Base-by-base conservation (phyloP, 1,284 basidiomycete species). In the Kalmanozyma brasiliensis region DNA sequence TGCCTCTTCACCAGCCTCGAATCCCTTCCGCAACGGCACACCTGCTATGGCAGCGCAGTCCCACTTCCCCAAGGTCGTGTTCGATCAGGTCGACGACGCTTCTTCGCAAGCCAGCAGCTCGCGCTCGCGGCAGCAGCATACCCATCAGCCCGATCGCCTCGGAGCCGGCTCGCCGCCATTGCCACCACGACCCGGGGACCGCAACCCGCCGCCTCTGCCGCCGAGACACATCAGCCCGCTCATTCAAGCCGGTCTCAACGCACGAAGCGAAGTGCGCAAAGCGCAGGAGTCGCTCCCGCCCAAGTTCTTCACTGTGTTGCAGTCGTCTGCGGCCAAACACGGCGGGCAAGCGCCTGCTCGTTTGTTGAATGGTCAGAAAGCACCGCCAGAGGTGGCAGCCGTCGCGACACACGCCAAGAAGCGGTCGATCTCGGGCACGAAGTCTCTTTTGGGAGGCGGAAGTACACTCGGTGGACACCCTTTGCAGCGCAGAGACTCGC, bases 171-270 rank as follows among this genome's bases (percentile, higher is more conserved):
- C 60, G 8, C 76, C 71, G 9, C 64, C 76, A 10, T 57, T 67
- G 8, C 75, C 73, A 46, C 74, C 57, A 17, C 65, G 74, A 2
- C 73, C 66, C 1, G 41, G 49, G 23, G 60, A 67, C 23, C 51
- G 56, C 45, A 42, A 68, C 29, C 78, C 79, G 1, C 76, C 77
- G 1, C 77, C 77, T 6, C 64, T 77, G 35, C 79, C 80, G 16
- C 75, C 77, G 3, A 57, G 78, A 20, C 76, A 76, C 49, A 75
- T 79, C 34, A 73, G 65, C 38, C 80, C 80, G 35, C 76, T 82
- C 47, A 82, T 82, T 51, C 80, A 81, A 49, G 80, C 80, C 11
- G 73, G 77, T 49, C 67, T 82, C 36, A 73, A 78, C 33, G 80
- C 80, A 2, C 68, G 76, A 33, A 71, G 61, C 49, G 73, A 82